Conservation (phyloP, 1,284 basidiomycete species). For the Cryptococcus sp. region DNA sequence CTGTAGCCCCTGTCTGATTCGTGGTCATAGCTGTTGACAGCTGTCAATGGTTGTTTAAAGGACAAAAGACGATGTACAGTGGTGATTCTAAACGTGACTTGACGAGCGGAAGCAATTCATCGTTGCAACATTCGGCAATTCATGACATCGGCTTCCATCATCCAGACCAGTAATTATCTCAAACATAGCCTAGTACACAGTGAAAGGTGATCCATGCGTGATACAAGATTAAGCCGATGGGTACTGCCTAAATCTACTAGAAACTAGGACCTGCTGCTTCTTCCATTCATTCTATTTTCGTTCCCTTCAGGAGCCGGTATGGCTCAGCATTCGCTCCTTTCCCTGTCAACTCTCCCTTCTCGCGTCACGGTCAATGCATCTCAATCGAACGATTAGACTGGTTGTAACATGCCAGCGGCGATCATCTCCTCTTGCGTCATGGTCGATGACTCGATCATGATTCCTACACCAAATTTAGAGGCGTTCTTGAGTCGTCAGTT, state of each 20-base stretch:
- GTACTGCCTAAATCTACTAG: background rate
- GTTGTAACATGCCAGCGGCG: slow-evolving; percentile 43
- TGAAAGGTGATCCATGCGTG: background rate
- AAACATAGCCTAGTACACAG: too few relatives aligned
- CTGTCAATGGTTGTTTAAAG: too few relatives aligned
- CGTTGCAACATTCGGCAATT: background rate
- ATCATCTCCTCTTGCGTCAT: slow-evolving; percentile 48
- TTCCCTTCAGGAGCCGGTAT: too few relatives aligned
- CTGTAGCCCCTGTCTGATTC: too few relatives aligned
- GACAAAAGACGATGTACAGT: too few relatives aligned
- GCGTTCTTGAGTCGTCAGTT: slow-evolving; percentile 58
- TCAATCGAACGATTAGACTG: slow-evolving; percentile 10
- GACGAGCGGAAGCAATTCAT: background rate
- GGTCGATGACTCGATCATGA: slow-evolving; percentile 74
- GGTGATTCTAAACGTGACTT: too few relatives aligned
- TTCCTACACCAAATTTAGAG: slow-evolving; percentile 89
- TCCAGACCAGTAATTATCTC: background rate
- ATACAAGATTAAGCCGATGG: background rate
- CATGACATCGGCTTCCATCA: background rate
- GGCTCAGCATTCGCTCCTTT: background rate
- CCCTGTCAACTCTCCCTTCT: background rate
- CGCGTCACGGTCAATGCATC: background rate
- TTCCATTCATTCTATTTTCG: too few relatives aligned
- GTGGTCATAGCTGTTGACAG: too few relatives aligned
- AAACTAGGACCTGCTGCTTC: too few relatives aligned